A percentile compares a stretch with the other conserved stretches of the same genome.
Evolutionary conservation across 345 rosid species (phyloP).

Genomic region (Capsella bursapastoris): DNA sequence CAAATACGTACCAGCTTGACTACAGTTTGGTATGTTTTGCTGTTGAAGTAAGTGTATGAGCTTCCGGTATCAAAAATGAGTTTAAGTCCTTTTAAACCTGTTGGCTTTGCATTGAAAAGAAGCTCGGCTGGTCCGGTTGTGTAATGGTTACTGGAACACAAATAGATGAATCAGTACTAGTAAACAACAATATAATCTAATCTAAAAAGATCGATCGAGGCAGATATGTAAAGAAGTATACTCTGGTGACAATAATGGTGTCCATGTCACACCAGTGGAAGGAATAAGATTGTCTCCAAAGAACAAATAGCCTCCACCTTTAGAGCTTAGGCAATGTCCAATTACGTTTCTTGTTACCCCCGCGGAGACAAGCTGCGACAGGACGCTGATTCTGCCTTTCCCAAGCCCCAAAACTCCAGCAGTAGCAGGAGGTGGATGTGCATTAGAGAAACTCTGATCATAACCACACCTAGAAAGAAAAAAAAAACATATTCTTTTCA

Average conservation of each 20-base stretch:
- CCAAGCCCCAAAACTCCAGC: conserved; percentile 85
- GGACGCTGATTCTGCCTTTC: conserved; percentile 60
- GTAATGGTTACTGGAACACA: conserved; percentile 63
- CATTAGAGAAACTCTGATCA: conserved; percentile 52
- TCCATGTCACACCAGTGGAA: conserved; percentile 63
- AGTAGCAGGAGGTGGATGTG: conserved; percentile 55
- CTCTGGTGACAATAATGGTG: conserved; percentile 44
- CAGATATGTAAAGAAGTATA: background rate
- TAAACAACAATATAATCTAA: background rate
- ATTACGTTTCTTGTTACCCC: conserved; percentile 58
- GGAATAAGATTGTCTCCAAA: conserved; percentile 69
- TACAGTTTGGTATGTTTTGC: conserved; percentile 50
- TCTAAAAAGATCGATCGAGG: background rate
- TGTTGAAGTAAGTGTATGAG: conserved; percentile 77
- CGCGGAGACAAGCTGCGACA: conserved; percentile 56
- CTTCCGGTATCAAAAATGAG: conserved; percentile 81
- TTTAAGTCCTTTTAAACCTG: conserved; percentile 58
- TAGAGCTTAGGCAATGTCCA: conserved; percentile 80
- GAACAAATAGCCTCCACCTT: conserved; percentile 85
- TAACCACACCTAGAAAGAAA: conserved; percentile 67
- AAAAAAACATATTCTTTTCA: background rate
- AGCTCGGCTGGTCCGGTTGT: conserved; percentile 70
- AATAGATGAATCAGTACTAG: background rate
- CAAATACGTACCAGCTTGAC: conserved; percentile 56
- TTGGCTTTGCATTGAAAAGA: conserved; percentile 54